Percentiles rank a stretch among this genome's conserved stretches.
These are phyloP conservation scores for Pythium dissotocum DNA, from an alignment of 352 stramenopile species.

Conservation along the genomic window DNA sequence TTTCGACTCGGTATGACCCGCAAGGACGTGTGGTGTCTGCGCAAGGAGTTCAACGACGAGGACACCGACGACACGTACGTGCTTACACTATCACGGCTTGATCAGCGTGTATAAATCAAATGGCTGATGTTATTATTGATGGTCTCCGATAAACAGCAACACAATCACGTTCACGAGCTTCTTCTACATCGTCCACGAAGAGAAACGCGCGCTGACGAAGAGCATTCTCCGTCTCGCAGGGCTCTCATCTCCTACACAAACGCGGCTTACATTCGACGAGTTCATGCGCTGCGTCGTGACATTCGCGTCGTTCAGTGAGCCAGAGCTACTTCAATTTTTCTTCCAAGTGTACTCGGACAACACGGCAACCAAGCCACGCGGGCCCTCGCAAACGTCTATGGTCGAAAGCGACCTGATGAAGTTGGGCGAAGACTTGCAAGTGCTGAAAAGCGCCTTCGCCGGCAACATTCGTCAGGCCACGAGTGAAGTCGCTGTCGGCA, in stretches of 20 bases:
- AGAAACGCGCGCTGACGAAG: slow-evolving; percentile 43
- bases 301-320: slow-evolving; percentile 49
- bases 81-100: not conserved
- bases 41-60: slow-evolving; percentile 30
- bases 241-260: not conserved
- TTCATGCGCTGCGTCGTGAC: slow-evolving; percentile 49
- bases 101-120: not conserved
- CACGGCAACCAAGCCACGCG: not conserved
- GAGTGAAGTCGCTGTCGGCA: slow-evolving; percentile 31
- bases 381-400: slow-evolving; percentile 19
- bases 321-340: slow-evolving; percentile 59
- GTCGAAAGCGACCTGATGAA: slow-evolving; percentile 38
- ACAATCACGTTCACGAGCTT: slow-evolving; percentile 32
- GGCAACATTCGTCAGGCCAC: slow-evolving; percentile 52
- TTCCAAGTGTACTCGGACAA: slow-evolving; percentile 50
- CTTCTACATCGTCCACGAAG: slow-evolving; percentile 62
- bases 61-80: slow-evolving; percentile 36
- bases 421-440: slow-evolving; percentile 43
- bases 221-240: slow-evolving; percentile 43
- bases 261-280: slow-evolving; percentile 53
- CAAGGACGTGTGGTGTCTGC: slow-evolving; percentile 25
- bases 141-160: slow-evolving; percentile 8
- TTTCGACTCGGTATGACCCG: slow-evolving; percentile 12
- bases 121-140: not conserved
- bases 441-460: slow-evolving; percentile 39